Evolutionary conservation across 2,329 filamentous ascomycete genomes (phyloP), one percentile per base, ranked within the genome.

Genomic region (Penicillium sp.): DNA sequence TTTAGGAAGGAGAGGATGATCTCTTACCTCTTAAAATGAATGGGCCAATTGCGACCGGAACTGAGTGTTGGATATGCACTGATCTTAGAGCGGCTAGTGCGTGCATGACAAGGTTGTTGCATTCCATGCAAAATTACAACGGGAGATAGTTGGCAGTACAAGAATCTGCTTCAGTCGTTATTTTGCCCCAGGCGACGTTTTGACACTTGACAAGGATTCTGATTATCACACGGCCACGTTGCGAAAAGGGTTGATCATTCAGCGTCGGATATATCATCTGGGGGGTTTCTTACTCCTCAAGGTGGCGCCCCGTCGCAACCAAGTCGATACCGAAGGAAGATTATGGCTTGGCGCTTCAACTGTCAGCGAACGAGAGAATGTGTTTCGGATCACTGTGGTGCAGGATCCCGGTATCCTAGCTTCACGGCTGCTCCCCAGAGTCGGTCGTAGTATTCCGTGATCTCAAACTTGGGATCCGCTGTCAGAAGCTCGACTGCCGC

Each of bases 181-280:
- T 47, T 4, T 7, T 29, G 8, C 19, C 26, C 19, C n/a, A 21
- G 11, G 30, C 23, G 30, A 45, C 35, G 30, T 41, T 35, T 38
- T 19, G 29, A 29, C 13, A 21, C 49, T 41, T 50, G 46, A 19
- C 23, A 52, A 6, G 35, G 38, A 45, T 23, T 54, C 47, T 29
- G 15, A 29, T 44, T 35, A 35, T 52, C 49, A 53, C 56, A 58
- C n/a, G 57, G 57, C 57, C 57, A 59, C 44, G 51, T 54, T 53
- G 48, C 41, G 57, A 53, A 48, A 44, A 44, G 57, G 29, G 49
- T 3, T 41, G 13, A 13, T 17, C 8, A 13, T 41, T 17, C 35
- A 13, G 2, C 13, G 35, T 41, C 13, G 26, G 26, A 26, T 26
- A 26, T 13, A 48, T 54, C 41, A 48, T 53, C 47, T 17, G n/a